Evolutionary conservation across 2,329 filamentous ascomycete genomes (phyloP), one percentile per base, ranked within the genome.

Genomic region (Paecilomyces variotii): DNA sequence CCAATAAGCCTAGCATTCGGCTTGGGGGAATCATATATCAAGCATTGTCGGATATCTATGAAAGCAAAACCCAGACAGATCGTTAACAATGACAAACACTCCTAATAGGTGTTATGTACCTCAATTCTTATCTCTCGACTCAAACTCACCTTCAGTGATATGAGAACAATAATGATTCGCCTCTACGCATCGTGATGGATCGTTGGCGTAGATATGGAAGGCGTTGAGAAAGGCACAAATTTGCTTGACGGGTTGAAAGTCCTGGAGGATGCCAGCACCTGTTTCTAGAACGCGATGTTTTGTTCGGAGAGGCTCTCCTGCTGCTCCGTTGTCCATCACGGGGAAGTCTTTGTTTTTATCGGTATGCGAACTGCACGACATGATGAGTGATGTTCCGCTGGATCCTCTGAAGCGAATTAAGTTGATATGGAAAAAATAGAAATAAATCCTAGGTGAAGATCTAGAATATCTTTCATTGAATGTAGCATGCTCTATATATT

Each of bases 151-250:
- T 66, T 87, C 81, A 61, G 82, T 91, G 3, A 94, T 67, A 67
- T 94, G 90, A 0, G 87, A 82, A 70, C 91, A 96, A 74, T 94
- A 96, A 72, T 95, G 90, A 68, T 94, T 91, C 0, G 90, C 79
- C 70, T 94, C 89, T 1, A 95, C 86, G 45, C 78, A 80, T 12
- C 88, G 84, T 1, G 77, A 80, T 0, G 86, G 84, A 53, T 93
- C 88, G 27, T 84, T 80, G n/a, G 86, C 87, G 68, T 94, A 94
- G 54, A 87, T 84, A 68, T 95, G 91, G 68, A 92, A 92, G n/a
- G 89, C 90, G 66, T 94, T 92, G 0, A 96, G 80, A 68, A 93
- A 89, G 0, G 89, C 90, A 73, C 90, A 94, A 54, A 95, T 82
- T 56, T 85, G 83, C 66, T 90, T 87, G 5, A 90, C 74, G 0